These are phyloP conservation scores for Cercospora sojina DNA, from an alignment of 2,329 filamentous ascomycete species.

Conservation along the genomic window DNA sequence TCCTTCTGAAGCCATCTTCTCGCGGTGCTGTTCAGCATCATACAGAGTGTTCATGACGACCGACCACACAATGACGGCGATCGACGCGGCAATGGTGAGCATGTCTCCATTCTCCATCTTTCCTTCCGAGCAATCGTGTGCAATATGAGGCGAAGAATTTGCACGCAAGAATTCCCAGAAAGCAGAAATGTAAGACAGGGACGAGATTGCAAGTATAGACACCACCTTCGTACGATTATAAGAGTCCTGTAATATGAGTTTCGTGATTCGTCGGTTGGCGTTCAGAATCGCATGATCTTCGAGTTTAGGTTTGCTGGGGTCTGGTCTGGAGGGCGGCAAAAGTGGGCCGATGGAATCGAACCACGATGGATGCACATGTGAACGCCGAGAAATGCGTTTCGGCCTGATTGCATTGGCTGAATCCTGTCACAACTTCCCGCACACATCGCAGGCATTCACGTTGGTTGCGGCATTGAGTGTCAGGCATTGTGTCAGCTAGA, in stretches of 20 bases:
- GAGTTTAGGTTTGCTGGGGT: slow-evolving; percentile 11
- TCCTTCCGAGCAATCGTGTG: not conserved
- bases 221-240: slow-evolving; percentile 2
- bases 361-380: slow-evolving; percentile 5
- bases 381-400: not conserved
- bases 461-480: not conserved
- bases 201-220: not conserved
- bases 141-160: not conserved
- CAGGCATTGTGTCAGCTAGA: not conserved
- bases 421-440: not conserved
- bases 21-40: slow-evolving; percentile 11
- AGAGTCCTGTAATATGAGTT: slow-evolving; percentile 9
- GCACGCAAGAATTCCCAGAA: not conserved
- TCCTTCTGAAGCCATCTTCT: slow-evolving; percentile 2
- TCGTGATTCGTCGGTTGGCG: slow-evolving; percentile 7
- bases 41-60: slow-evolving; percentile 13
- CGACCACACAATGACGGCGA: slow-evolving; percentile 13
- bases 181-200: not conserved
- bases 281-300: slow-evolving; percentile 12
- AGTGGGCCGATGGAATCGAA: slow-evolving; percentile 12
- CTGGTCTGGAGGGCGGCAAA: slow-evolving; percentile 3
- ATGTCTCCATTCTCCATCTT: slow-evolving; percentile 13
- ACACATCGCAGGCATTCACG: not conserved
- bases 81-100: slow-evolving; percentile 8
- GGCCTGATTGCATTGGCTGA: not conserved